Base-by-base conservation (phyloP, 768 basidiomycete genomes). In the Hygrophorus russula region DNA sequence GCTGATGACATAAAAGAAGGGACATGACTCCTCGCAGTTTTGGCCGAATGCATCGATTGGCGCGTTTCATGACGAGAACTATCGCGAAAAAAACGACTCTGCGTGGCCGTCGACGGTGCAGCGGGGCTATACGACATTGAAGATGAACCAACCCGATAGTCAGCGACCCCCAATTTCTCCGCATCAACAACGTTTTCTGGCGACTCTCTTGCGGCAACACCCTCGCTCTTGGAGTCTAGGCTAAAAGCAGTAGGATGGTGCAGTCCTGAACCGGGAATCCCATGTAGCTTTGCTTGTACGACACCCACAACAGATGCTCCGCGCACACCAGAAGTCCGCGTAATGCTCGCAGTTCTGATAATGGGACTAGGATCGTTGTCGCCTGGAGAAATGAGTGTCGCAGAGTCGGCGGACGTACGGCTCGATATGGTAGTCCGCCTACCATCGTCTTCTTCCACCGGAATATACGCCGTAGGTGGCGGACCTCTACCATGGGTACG, bases 1-100 rank as follows among this genome's bases (percentile, higher is more conserved):
- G 39, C 37, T 17, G 46, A 42, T 19, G 74, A 75, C 13, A 78
- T 63, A 49, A 77, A 66, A 7, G 76, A 76, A 5, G 74, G 62
- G 3, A 68, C 68, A 39, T 59, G 57, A 51, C 70, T 75, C 54
- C 55, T 71, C 14, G 59, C 60, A 2, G 76, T 77, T 43, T 67
- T 59, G 4, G 65, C 49, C 4, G 77, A 77, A 31, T 60, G 52
- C 28, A 69, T 63, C 20, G 47, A 49, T 39, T 45, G 46, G 20
- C 49, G 51, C 12, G 50, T 45, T 12, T 49, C 48, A n/a, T 50
- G 38, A 31, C 28, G 37, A 38, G 6, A 12, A 14, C 38, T 17
- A 14, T 46, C 18, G 12, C 7, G 28, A 32, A 14, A 28, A 18
- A 31, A 31, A 31, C 35, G 28, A 3, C 15, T 24, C n/a, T 45